Evolutionary conservation across 75 land plant genomes (phyloP), one percentile per base, ranked within the genome.

Genomic region (Isoetes taiwanensis): DNA sequence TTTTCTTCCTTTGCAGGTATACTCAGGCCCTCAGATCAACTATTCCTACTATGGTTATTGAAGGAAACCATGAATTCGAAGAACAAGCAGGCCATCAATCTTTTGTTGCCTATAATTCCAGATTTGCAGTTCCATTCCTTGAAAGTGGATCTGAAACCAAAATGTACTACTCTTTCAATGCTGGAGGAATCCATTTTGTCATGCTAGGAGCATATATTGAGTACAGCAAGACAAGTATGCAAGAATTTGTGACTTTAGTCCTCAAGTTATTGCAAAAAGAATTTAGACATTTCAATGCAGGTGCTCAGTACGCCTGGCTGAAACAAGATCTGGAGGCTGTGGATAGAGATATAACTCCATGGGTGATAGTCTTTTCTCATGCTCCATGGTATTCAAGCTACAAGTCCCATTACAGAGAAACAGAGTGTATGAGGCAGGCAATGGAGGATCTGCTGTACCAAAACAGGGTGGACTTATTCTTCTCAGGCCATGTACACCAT

Each of bases 151-250:
- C 50, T 5, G 8, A 16, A 6, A 46, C 50, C 6, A 46, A 46
- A 23, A 46, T 46, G 50, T 46, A 46, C 50, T 46, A 46, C 19
- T 46, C 50, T 5, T 46, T 46, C 19, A 46, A 46, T 23, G 50
- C 50, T n/a, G 50, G 50, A 46, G 50, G 50, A 46, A 23, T 23
- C 5, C 50, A 46, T 46, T 46, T 46, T 46, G 23, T 46, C 50
- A 46, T 46, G 50, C 19, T 46, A 23, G 50, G 50, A 46, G 50
- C 21, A 5, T 46, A 46, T n/a, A 46, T 46, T n/a, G 50, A 46
- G 8, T 46, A 46, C 19, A 46, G 50, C 50, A 46, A 16, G 4
- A 19, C 50, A 46, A 46, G 50, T 46, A 46, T 54, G 28, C 39
- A 28, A 21, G n/a, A 12, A 5, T n/a, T 0, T 21, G n/a, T 28